phyloP scores from a whole-genome alignment of 2,329 filamentous ascomycete genomes.

The Pyrenophora seminiperda region DNA sequence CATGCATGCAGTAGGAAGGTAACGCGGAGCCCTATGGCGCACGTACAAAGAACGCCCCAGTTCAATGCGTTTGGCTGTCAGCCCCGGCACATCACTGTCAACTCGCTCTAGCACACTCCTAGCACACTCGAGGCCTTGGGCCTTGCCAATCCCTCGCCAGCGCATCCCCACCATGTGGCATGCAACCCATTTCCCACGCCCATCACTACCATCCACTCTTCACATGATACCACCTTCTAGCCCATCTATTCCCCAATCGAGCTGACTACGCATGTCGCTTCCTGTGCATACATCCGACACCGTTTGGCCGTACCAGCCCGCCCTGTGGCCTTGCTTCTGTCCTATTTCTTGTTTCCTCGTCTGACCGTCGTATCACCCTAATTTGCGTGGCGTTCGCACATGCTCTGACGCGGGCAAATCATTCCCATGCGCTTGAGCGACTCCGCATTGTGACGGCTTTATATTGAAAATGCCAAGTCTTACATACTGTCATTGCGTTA shows the following conservation, averaged over 20 bases:
- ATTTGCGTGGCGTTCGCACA: background rate
- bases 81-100: constrained; percentile 17
- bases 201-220: constrained; percentile 16
- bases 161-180: constrained; percentile 17
- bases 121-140: constrained; percentile 9
- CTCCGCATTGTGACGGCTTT: background rate
- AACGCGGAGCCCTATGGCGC: constrained; percentile 16
- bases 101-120: constrained; percentile 6
- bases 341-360: background rate
- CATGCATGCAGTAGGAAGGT: constrained; percentile 22
- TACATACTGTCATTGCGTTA: background rate
- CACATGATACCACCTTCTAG: constrained; percentile 16
- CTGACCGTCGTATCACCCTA: background rate
- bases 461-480: background rate
- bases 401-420: background rate
- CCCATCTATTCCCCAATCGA: constrained; percentile 22
- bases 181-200: constrained; percentile 12
- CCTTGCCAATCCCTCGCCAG: constrained; percentile 11
- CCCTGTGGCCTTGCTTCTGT: background rate
- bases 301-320: constrained; percentile 2
- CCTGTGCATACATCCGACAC: background rate
- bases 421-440: constrained; percentile 1
- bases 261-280: constrained; percentile 20
- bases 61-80: constrained; percentile 13
- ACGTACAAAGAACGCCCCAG: constrained; percentile 7